Percentiles rank a stretch among this genome's conserved stretches.
These are phyloP conservation scores for Sarcodon sp. DNA, from an alignment of 768 basidiomycete species.

Conservation along the genomic window DNA sequence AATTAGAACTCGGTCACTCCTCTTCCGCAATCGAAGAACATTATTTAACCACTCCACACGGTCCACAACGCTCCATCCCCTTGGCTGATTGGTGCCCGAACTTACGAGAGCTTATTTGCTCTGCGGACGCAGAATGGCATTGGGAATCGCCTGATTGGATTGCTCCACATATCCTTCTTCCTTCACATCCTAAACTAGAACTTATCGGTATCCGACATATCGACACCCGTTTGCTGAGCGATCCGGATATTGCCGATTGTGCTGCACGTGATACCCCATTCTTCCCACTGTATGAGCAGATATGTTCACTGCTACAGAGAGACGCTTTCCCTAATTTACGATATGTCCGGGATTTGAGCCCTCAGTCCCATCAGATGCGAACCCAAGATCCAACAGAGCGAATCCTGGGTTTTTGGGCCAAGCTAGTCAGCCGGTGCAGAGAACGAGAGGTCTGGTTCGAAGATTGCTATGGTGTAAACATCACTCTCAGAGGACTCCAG, in stretches of 20 bases:
- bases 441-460: slow-evolving; percentile 50
- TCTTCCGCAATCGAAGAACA: slow-evolving; percentile 55
- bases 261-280: slow-evolving; percentile 31
- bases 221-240: slow-evolving; percentile 43
- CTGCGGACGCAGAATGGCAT: slow-evolving; percentile 72
- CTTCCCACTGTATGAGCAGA: slow-evolving; percentile 54
- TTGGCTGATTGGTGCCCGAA: slow-evolving; percentile 63
- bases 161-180: slow-evolving; percentile 60
- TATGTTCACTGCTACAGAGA: slow-evolving; percentile 39
- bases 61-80: slow-evolving; percentile 23
- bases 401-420: slow-evolving; percentile 27
- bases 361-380: slow-evolving; percentile 43
- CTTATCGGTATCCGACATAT: slow-evolving; percentile 66
- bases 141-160: slow-evolving; percentile 76
- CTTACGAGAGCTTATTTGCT: slow-evolving; percentile 57
- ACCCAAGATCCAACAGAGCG: slow-evolving; percentile 20
- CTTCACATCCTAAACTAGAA: slow-evolving; percentile 44
- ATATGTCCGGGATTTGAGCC: slow-evolving; percentile 55
- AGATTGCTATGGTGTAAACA: slow-evolving; percentile 47
- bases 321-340: slow-evolving; percentile 51
- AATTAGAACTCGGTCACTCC: slow-evolving; percentile 66
- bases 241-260: slow-evolving; percentile 13
- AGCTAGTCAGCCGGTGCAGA: slow-evolving; percentile 30
- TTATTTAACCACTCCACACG: slow-evolving; percentile 35
- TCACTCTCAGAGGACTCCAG: slow-evolving; percentile 31